Base-by-base conservation (phyloP, 2,329 filamentous ascomycete species). In the Blumeriella jaapii region DNA sequence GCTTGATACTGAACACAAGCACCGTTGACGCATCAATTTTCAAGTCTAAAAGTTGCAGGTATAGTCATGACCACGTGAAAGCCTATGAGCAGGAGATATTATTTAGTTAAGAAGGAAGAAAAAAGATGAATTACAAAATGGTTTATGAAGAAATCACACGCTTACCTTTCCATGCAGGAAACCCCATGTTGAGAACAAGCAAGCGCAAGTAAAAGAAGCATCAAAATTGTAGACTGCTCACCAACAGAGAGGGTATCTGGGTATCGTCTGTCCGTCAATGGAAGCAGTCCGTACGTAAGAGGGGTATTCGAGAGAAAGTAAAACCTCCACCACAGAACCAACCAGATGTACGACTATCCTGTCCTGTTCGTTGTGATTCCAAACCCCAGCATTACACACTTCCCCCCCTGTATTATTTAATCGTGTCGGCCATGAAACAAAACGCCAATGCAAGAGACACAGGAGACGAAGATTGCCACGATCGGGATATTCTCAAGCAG, bases 171-270 rank as follows among this genome's bases (percentile, higher is more conserved):
- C n/a, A n/a, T n/a, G n/a, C n/a, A n/a, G n/a, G n/a, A n/a, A n/a
- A n/a, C n/a, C n/a, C n/a, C n/a, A n/a, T n/a, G n/a, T n/a, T n/a
- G n/a, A n/a, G n/a, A n/a, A n/a, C n/a, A n/a, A n/a, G n/a, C n/a
- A n/a, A n/a, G n/a, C n/a, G n/a, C n/a, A n/a, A n/a, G n/a, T n/a
- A n/a, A n/a, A n/a, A 29, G 29, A 24, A 10, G 9, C 29, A 13
- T 18, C 29, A 19, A 29, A 38, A 39, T 29, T 12, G 42, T 48
- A 42, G 45, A 49, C 50, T 46, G 39, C 46, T 45, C 41, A 48
- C 49, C 46, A 49, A 45, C 38, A 44, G 41, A 42, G 47, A 40
- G 48, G 49, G 47, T 51, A 50, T 51, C 42, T 34, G 48, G 49
- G 47, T 49, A 49, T 51, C 44, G 41, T 46, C 34, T 45, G 36